phyloP scores from a whole-genome alignment of 306 rosid species.

The Cucurbita maxima region DNA sequence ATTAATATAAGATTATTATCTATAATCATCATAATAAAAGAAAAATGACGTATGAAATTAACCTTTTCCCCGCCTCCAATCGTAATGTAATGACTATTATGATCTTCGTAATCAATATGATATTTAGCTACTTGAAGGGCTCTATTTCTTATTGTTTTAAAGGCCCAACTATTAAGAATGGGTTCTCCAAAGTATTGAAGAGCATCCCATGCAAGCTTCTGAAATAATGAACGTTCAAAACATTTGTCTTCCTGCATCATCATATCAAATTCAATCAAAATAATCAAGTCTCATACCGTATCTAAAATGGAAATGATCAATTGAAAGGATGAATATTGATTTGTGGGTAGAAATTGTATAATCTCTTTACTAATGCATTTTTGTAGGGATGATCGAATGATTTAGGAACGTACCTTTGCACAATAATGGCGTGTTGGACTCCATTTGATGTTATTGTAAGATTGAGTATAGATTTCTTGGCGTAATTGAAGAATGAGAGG shows the following conservation, averaged over 20 bases:
- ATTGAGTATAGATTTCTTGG: constrained; percentile 25
- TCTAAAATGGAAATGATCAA: too few relatives aligned
- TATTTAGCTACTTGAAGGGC: constrained; percentile 13
- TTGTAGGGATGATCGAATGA: too few relatives aligned
- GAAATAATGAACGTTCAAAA: constrained; percentile 6
- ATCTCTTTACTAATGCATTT: too few relatives aligned
- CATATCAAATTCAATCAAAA: too few relatives aligned
- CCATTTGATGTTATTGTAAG: constrained; percentile 36
- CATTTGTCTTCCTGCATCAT: not conserved
- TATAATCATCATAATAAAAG: too few relatives aligned
- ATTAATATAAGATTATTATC: too few relatives aligned
- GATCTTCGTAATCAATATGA: constrained; percentile 23
- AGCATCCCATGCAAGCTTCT: constrained; percentile 25
- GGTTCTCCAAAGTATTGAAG: constrained; percentile 16
- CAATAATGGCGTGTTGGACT: constrained; percentile 20
- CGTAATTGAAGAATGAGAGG: constrained; percentile 19
- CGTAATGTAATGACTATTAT: not conserved
- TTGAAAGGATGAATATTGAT: too few relatives aligned
- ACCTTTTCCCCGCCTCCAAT: not conserved
- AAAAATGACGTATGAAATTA: not conserved
- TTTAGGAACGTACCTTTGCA: constrained; percentile 20
- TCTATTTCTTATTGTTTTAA: constrained; percentile 19
- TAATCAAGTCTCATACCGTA: too few relatives aligned
- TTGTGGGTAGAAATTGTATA: too few relatives aligned
- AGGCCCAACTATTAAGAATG: constrained; percentile 14